Conservation (phyloP, 192 early-diverging fungal species). For the Backusella sp. region DNA sequence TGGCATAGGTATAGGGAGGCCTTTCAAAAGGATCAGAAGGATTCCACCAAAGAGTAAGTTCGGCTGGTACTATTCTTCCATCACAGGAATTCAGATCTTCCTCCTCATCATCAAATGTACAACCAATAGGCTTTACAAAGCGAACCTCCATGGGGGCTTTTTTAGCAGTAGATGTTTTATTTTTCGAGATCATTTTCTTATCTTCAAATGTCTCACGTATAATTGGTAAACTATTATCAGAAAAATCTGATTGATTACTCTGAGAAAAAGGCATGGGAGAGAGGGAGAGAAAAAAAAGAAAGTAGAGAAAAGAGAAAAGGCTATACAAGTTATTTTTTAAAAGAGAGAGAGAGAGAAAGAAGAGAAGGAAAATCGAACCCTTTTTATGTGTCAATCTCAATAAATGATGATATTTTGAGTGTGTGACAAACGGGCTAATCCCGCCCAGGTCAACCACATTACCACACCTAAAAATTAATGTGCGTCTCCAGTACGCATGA, state of each 20-base stretch:
- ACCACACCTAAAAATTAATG: background rate
- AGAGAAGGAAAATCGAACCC: too few relatives aligned
- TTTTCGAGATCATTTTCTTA: background rate
- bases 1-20: constrained; percentile 79
- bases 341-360: background rate
- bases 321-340: background rate
- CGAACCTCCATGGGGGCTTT: background rate
- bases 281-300: background rate
- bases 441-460: background rate
- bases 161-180: background rate
- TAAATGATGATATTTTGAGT: background rate
- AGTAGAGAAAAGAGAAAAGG: background rate
- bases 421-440: background rate
- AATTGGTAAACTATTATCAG: background rate
- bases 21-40: constrained; percentile 16
- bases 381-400: background rate
- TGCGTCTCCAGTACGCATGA: background rate
- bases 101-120: background rate
- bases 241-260: background rate
- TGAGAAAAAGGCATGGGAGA: background rate
- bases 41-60: constrained; percentile 21
- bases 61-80: background rate
- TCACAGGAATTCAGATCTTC: background rate
- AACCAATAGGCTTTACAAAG: background rate
- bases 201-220: constrained; percentile 2